phyloP scores from a whole-genome alignment of 345 rosid species.

The Diplotaxis tenuifolia region DNA sequence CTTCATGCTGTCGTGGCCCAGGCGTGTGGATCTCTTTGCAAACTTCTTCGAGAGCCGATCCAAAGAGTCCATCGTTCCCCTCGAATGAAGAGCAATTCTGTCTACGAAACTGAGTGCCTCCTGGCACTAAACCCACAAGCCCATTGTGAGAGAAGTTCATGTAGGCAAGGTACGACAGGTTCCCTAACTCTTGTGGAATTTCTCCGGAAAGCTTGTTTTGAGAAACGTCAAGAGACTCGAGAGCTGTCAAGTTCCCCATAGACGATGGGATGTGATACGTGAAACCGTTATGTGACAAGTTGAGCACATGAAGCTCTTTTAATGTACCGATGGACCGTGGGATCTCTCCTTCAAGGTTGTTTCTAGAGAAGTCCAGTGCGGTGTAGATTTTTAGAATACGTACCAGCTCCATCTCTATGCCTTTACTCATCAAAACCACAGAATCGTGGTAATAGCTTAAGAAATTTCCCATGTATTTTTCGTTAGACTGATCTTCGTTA shows the following conservation, averaged over 20 bases:
- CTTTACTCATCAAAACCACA: not conserved
- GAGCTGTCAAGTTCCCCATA: not conserved
- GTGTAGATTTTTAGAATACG: not conserved
- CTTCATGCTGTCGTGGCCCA: not conserved
- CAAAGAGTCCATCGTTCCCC: not conserved
- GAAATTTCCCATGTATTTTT: not conserved
- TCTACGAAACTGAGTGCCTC: not conserved
- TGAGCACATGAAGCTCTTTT: not conserved
- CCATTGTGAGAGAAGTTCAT: conserved; percentile 11
- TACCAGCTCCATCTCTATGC: not conserved
- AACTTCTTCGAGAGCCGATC: not conserved
- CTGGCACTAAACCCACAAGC: conserved; percentile 7
- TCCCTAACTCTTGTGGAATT: conserved; percentile 22
- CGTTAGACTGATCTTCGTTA: not conserved
- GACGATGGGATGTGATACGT: conserved; percentile 26
- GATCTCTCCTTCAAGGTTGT: not conserved
- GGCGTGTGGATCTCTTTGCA: not conserved
- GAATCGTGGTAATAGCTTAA: not conserved
- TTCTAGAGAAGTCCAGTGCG: not conserved
- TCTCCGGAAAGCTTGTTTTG: conserved; percentile 22
- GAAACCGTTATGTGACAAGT: conserved; percentile 13
- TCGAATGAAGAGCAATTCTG: not conserved
- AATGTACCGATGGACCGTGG: not conserved
- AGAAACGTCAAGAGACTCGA: conserved; percentile 29
- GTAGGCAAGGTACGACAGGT: not conserved